These are phyloP conservation scores for Clitopilus passeckerianus DNA, from an alignment of 768 basidiomycete species.

Conservation along the genomic window DNA sequence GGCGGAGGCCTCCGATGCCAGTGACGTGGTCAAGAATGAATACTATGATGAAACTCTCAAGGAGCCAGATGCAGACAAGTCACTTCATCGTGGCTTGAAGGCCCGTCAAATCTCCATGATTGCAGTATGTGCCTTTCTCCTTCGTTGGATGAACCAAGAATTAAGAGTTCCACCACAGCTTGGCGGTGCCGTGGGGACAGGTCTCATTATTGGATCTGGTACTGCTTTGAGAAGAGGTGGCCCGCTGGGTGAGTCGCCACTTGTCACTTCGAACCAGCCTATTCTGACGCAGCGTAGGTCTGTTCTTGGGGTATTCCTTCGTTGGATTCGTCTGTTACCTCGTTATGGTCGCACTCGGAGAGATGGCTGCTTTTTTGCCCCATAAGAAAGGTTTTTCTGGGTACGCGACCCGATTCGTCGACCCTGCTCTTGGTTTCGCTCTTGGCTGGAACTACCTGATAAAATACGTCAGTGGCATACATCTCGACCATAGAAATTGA, in stretches of 20 bases:
- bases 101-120: conserved; percentile 55
- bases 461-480: conserved; percentile 34
- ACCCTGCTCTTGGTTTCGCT: conserved; percentile 66
- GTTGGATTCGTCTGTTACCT: conserved; percentile 56
- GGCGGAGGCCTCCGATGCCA: not conserved
- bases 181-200: conserved; percentile 49
- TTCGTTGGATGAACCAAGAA: not conserved
- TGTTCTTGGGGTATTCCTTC: conserved; percentile 35
- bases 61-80: conserved; percentile 29
- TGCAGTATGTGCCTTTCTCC: conserved; percentile 26
- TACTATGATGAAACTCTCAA: conserved; percentile 22
- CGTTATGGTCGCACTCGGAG: conserved; percentile 51
- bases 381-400: conserved; percentile 60
- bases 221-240: conserved; percentile 54
- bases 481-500: not conserved
- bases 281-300: conserved; percentile 8
- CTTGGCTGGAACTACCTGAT: conserved; percentile 61
- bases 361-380: conserved; percentile 48
- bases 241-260: conserved; percentile 33
- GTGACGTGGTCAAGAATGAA: conserved; percentile 10
- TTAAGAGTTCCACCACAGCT: conserved; percentile 19
- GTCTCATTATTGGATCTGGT: conserved; percentile 54
- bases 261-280: not conserved
- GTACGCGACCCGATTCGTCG: conserved; percentile 61
- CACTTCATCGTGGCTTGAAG: conserved; percentile 44